Percentiles rank a stretch among this genome's conserved stretches.
These are phyloP conservation scores for Microcos paniculata DNA, from an alignment of 345 rosid species.

Conservation along the genomic window DNA sequence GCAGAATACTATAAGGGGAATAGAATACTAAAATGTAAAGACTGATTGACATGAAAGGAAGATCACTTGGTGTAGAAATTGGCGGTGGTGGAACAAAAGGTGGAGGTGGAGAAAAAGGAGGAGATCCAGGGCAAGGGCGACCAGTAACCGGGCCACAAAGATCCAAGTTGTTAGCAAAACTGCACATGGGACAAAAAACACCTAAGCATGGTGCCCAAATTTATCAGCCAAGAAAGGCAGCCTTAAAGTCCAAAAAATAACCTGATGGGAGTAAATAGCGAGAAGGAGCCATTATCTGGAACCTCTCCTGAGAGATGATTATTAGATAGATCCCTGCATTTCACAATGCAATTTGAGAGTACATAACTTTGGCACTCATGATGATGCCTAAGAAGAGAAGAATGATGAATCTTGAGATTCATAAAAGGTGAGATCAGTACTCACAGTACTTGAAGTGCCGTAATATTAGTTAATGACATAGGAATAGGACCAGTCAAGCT, in stretches of 20 bases:
- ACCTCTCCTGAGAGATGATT: constrained; percentile 87
- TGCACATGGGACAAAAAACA: constrained; percentile 37
- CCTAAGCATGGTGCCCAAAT: constrained; percentile 11
- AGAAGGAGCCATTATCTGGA: constrained; percentile 98
- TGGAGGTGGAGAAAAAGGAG: constrained; percentile 99
- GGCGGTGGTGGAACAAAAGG: constrained; percentile 90
- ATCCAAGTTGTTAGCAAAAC: constrained; percentile 93
- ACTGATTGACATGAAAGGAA: background rate
- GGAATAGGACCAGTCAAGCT: constrained; percentile 83
- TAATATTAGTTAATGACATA: constrained; percentile 80
- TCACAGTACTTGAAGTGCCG: constrained; percentile 93
- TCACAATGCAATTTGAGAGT: constrained; percentile 17
- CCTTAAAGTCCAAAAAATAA: constrained; percentile 29
- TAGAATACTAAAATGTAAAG: background rate
- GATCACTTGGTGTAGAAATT: constrained; percentile 66
- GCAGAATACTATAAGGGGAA: background rate
- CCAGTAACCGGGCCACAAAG: constrained; percentile 98
- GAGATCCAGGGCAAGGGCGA: constrained; percentile 97
- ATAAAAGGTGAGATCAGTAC: constrained; percentile 31
- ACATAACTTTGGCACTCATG: background rate
- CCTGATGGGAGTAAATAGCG: constrained; percentile 98
- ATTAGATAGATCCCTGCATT: constrained; percentile 89
- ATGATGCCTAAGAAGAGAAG: constrained; percentile 1
- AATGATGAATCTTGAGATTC: background rate
- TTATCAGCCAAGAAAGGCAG: background rate